phyloP scores from a whole-genome alignment of 1,139 yeast genomes.

The Kodamaea anthophila region DNA sequence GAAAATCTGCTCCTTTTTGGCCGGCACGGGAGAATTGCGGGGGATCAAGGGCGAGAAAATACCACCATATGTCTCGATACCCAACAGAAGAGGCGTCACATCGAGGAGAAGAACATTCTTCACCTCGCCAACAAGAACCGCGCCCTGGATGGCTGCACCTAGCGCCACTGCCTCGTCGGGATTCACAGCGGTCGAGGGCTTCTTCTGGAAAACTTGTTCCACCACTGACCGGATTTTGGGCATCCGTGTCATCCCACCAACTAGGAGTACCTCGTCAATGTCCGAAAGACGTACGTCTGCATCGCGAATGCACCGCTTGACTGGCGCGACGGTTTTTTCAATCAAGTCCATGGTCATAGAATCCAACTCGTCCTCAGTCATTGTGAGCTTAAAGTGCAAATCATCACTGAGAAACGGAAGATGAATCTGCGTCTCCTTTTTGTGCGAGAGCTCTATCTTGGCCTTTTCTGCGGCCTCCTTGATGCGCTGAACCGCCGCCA shows the following conservation, averaged over 20 bases:
- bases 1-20: constrained; percentile 62
- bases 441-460: constrained; percentile 66
- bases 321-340: constrained; percentile 57
- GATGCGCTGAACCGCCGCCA: constrained; percentile 56
- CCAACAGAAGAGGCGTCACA: constrained; percentile 73
- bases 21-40: constrained; percentile 71
- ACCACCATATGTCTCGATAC: constrained; percentile 81
- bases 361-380: constrained; percentile 63
- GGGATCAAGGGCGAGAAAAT: constrained; percentile 72
- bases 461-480: constrained; percentile 68
- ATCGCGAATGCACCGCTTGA: constrained; percentile 61
- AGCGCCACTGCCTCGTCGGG: constrained; percentile 84
- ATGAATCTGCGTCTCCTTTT: constrained; percentile 47
- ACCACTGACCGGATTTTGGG: constrained; percentile 62
- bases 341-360: constrained; percentile 56
- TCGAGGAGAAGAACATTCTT: constrained; percentile 69
- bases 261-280: constrained; percentile 65
- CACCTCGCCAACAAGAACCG: constrained; percentile 63
- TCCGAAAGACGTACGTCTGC: constrained; percentile 59
- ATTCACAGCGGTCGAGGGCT: constrained; percentile 61
- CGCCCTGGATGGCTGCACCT: constrained; percentile 84
- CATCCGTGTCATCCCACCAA: constrained; percentile 87
- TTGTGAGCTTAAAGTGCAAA: constrained; percentile 43
- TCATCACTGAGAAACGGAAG: constrained; percentile 56
- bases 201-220: constrained; percentile 47